A percentile compares a stretch with the other conserved stretches of the same genome.
phyloP scores from a whole-genome alignment of 2,329 filamentous ascomycete species.

The Colletotrichum cereale region DNA sequence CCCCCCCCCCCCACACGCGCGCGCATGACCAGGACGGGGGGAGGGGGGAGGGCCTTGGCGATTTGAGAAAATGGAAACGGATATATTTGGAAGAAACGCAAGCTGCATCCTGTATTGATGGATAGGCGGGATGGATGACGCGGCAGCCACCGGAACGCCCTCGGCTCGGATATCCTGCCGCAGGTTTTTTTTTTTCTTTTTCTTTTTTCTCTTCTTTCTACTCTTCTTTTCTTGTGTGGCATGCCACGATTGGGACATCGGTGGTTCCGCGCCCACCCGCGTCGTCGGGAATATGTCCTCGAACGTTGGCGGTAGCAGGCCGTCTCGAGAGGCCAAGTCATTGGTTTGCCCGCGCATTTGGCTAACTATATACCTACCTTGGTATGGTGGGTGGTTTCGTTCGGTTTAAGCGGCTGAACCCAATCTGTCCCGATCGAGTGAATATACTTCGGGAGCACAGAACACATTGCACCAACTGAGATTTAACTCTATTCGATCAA shows the following conservation, averaged over 20 bases:
- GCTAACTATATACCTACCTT: too few species aligned
- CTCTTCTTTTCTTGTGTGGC: too few species aligned
- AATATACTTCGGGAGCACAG: background rate
- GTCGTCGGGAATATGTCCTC: slow-evolving; percentile 25
- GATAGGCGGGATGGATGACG: background rate
- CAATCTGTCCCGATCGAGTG: background rate
- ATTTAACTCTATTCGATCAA: slow-evolving; percentile 19
- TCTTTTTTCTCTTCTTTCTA: background rate
- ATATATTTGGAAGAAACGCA: background rate
- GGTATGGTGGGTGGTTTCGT: too few species aligned
- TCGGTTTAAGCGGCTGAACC: background rate
- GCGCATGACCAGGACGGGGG: background rate
- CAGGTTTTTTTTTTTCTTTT: background rate
- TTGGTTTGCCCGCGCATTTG: slow-evolving; percentile 8
- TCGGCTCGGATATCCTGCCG: background rate
- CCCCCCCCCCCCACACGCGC: background rate
- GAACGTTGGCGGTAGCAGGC: slow-evolving; percentile 24
- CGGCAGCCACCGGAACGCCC: background rate
- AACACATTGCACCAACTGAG: background rate
- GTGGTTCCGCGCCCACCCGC: background rate
- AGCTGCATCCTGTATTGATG: background rate
- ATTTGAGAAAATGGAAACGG: background rate
- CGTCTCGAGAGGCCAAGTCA: slow-evolving; percentile 6
- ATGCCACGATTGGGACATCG: slow-evolving; percentile 6
- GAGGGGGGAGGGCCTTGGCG: too few species aligned